phyloP scores from a whole-genome alignment of 2,329 filamentous ascomycete genomes.

The Phaeosphaeriaceae sp. region DNA sequence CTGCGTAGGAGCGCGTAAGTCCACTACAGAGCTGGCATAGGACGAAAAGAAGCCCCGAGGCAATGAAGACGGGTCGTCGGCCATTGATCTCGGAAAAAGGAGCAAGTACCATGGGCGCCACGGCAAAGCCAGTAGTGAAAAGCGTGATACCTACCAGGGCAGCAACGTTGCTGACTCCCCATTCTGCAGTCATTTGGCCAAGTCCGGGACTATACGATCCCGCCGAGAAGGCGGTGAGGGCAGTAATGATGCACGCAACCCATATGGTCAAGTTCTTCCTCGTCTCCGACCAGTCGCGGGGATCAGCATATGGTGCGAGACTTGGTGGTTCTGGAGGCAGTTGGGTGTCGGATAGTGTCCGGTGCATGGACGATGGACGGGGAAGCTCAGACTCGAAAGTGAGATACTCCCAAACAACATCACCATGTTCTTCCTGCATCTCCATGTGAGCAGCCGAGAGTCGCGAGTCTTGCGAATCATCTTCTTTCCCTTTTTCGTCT shows the following conservation, averaged over 20 bases:
- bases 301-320: slow-evolving; percentile 70
- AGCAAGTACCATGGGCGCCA: slow-evolving; percentile 86
- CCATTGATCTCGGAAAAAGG: slow-evolving; percentile 90
- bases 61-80: slow-evolving; percentile 79
- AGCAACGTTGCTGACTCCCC: slow-evolving; percentile 68
- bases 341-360: slow-evolving; percentile 38
- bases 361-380: slow-evolving; percentile 48
- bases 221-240: slow-evolving; percentile 79
- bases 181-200: slow-evolving; percentile 68
- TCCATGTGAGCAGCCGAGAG: slow-evolving; percentile 8
- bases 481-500: slow-evolving; percentile 12
- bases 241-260: slow-evolving; percentile 77
- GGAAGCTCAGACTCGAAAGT: slow-evolving; percentile 67
- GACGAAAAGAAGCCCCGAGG: slow-evolving; percentile 74
- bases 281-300: slow-evolving; percentile 72
- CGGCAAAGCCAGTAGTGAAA: slow-evolving; percentile 76
- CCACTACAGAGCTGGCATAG: slow-evolving; percentile 76
- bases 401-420: slow-evolving; percentile 65
- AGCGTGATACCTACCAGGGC: slow-evolving; percentile 78
- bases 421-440: slow-evolving; percentile 15
- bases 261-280: slow-evolving; percentile 75
- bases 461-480: too few species aligned
- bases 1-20: slow-evolving; percentile 70
- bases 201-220: slow-evolving; percentile 79
- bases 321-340: slow-evolving; percentile 66